Evolutionary conservation across 2,329 filamentous ascomycete species (phyloP).

Genomic region (Fusarium sp.): DNA sequence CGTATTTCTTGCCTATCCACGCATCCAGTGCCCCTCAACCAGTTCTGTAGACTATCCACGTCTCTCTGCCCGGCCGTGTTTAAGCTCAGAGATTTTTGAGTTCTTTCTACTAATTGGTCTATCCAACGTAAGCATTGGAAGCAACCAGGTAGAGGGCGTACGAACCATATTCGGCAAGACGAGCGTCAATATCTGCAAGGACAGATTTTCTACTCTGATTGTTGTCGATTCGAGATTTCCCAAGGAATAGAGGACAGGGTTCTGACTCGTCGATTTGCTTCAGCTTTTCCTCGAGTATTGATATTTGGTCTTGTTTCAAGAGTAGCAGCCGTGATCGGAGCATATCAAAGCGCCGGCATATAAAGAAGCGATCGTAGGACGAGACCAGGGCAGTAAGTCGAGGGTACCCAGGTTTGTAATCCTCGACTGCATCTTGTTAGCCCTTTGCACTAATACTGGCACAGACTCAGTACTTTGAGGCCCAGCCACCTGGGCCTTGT

Average conservation of each 20-base stretch:
- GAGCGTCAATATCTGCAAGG: neutral
- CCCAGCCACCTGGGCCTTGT: neutral
- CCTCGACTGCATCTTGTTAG: neutral
- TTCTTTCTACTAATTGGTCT: neutral
- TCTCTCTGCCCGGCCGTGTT: neutral
- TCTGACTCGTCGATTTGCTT: neutral
- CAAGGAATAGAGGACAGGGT: neutral
- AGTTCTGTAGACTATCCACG: neutral
- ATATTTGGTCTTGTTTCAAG: neutral
- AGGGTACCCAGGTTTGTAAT: neutral
- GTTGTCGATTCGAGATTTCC: neutral
- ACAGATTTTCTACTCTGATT: neutral
- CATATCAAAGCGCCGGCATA: neutral
- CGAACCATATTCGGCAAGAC: neutral
- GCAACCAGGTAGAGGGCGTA: neutral
- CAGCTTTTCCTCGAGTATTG: neutral
- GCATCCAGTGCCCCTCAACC: neutral
- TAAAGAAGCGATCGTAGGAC: neutral
- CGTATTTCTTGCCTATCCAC: neutral
- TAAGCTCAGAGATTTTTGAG: neutral
- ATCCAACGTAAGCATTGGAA: neutral
- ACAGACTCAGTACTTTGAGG: neutral
- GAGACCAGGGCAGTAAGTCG: neutral
- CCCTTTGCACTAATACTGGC: neutral
- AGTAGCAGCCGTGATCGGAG: neutral